Evolutionary conservation across 169 alveolate species (phyloP), one percentile per base, ranked within the genome.

Genomic region (Amoebophrya sp.): DNA sequence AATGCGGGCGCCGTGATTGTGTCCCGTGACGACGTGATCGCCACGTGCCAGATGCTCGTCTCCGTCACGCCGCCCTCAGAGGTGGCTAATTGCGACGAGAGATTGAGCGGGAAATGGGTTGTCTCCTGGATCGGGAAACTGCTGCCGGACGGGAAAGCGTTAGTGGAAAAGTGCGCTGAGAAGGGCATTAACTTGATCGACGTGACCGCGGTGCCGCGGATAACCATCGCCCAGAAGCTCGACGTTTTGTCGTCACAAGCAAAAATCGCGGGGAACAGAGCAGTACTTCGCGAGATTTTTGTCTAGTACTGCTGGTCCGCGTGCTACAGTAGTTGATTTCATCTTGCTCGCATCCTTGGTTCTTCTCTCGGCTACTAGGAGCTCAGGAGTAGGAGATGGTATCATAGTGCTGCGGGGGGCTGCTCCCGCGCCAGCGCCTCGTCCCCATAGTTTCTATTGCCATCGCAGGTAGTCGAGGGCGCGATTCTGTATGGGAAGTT

Each of bases 211-310:
- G 98, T 97, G 0, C 99, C 99, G 26, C 95, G 99, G 90, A 96
- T 96, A 58, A 94, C 98, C 7, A 95, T 97, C 45, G 99, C 99
- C 40, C 97, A 97, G 92, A 95, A 95, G 92, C 93, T 96, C 88
- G 99, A 97, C 90, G 95, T 96, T 39, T 92, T 96, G 43, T 93
- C 96, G 43, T 95, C 97, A 16, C 95, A 95, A 97, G 97, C 97
- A 41, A 96, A 95, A 89, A 94, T 97, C 88, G 97, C 96, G 78
- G 99, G 99, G n/a, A 96, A 96, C 93, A 94, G 97, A 92, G 98
- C 98, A 78, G 97, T 42, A 42, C 4, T n/a, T n/a, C n/a, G n/a
- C n/a, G n/a, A n/a, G n/a, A n/a, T n/a, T n/a, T n/a, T n/a, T n/a
- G n/a, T n/a, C n/a, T n/a, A n/a, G n/a, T n/a, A n/a, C n/a, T n/a